phyloP scores from a whole-genome alignment of 179 eudicot genomes.

The Silene vulgaris region DNA sequence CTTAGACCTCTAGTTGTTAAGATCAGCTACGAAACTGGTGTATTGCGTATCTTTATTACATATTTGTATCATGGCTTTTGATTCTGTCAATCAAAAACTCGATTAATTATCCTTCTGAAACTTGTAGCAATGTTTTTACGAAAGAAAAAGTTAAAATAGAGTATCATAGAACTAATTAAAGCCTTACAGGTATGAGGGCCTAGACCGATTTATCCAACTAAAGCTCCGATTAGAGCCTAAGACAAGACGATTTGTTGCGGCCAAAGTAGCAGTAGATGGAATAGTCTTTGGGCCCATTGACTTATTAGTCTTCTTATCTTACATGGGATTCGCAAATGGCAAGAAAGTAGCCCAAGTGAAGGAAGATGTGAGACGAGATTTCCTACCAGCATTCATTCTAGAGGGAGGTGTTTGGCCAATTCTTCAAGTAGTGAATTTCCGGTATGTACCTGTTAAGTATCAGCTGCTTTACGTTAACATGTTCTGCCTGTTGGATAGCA shows the following conservation, averaged over 20 bases:
- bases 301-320: slow-evolving; percentile 37
- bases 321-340: slow-evolving; percentile 43
- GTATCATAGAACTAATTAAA: neutral
- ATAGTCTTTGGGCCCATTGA: slow-evolving; percentile 37
- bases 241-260: slow-evolving; percentile 30
- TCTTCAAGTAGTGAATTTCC: slow-evolving; percentile 34
- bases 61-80: too few species aligned
- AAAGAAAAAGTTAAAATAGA: too few species aligned
- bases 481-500: slow-evolving; percentile 42
- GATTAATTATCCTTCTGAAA: too few species aligned
- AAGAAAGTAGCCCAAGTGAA: slow-evolving; percentile 32
- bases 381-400: slow-evolving; percentile 36
- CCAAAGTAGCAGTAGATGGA: slow-evolving; percentile 42
- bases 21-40: too few species aligned
- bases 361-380: slow-evolving; percentile 42
- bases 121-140: too few species aligned
- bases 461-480: slow-evolving; percentile 39
- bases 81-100: too few species aligned
- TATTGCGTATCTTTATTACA: too few species aligned
- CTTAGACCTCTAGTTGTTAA: too few species aligned
- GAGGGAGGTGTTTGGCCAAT: slow-evolving; percentile 37
- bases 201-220: slow-evolving; percentile 28
- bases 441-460: slow-evolving; percentile 37
- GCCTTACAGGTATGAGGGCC: slow-evolving; percentile 38
- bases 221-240: slow-evolving; percentile 33